Evolutionary conservation across 805 yeast species (phyloP).

Genomic region (Myxozyma monticola): DNA sequence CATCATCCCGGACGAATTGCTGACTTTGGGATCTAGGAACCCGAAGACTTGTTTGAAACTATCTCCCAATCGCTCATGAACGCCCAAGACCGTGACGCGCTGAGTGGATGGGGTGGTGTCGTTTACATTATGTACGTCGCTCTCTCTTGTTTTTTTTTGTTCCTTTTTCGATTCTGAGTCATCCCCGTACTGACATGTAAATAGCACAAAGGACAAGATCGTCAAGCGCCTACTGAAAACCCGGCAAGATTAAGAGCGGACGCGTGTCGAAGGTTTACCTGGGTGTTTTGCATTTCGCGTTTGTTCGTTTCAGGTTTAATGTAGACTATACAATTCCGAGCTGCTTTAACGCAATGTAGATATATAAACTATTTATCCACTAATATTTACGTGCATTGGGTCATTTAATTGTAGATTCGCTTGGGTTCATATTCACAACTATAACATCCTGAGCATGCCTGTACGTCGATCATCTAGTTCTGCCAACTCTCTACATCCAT

Average conservation of each 20-base stretch:
- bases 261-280: no score
- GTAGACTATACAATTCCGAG: no score
- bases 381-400: no score
- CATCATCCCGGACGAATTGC: neutral
- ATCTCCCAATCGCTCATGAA: conserved; percentile 89
- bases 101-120: conserved; percentile 98
- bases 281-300: no score
- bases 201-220: conserved; percentile 79
- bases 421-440: neutral
- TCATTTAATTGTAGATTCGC: neutral
- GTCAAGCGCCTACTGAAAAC: conserved; percentile 84
- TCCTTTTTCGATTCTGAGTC: neutral
- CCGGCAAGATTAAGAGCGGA: conserved; percentile 96
- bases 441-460: neutral
- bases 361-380: no score
- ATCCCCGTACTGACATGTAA: neutral
- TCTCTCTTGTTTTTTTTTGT: neutral
- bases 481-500: neutral
- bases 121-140: conserved; percentile 67
- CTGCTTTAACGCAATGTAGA: no score
- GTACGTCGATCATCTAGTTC: neutral
- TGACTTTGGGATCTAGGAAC: conserved; percentile 46
- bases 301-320: no score
- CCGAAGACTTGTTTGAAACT: conserved; percentile 95
- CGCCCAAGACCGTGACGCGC: conserved; percentile 96